Conservation (phyloP, 2,329 filamentous ascomycete genomes). For the Nannizziopsis barbatae region DNA sequence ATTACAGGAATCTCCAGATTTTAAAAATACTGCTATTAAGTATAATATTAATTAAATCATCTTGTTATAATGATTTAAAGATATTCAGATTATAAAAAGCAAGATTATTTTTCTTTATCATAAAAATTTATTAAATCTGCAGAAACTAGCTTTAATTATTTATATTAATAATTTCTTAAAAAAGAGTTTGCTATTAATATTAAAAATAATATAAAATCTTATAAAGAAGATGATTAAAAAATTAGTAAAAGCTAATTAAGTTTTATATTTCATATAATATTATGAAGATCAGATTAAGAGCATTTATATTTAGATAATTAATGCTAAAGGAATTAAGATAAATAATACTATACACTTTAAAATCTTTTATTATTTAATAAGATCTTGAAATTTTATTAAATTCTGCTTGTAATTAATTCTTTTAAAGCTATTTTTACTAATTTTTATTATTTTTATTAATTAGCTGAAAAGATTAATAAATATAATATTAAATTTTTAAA, state of each 20-base stretch:
- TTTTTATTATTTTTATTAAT: neutral
- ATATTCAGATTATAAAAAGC: neutral
- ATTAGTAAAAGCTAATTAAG: conserved; percentile 1
- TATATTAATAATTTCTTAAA: neutral
- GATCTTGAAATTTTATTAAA: conserved; percentile 1
- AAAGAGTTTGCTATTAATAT: neutral
- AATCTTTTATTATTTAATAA: conserved; percentile 6
- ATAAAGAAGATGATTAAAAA: neutral
- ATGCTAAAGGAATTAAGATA: conserved; percentile 3
- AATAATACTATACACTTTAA: conserved; percentile 10
- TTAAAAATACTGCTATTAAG: neutral
- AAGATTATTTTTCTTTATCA: neutral
- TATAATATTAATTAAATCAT: neutral
- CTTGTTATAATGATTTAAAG: neutral
- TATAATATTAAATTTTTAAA: conserved; percentile 8
- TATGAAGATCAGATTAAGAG: neutral
- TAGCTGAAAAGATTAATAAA: conserved; percentile 2
- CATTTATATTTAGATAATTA: conserved; percentile 6
- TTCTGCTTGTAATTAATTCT: neutral
- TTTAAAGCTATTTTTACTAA: neutral
- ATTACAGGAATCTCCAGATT: conserved; percentile 7
- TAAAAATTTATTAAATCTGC: neutral
- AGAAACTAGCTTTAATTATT: neutral
- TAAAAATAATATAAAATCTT: conserved; percentile 1
- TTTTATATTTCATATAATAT: neutral